Percentiles rank a stretch among this genome's conserved stretches.
phyloP scores from a whole-genome alignment of 2,329 filamentous ascomycete genomes.

The Hymenoscyphus infarciens region DNA sequence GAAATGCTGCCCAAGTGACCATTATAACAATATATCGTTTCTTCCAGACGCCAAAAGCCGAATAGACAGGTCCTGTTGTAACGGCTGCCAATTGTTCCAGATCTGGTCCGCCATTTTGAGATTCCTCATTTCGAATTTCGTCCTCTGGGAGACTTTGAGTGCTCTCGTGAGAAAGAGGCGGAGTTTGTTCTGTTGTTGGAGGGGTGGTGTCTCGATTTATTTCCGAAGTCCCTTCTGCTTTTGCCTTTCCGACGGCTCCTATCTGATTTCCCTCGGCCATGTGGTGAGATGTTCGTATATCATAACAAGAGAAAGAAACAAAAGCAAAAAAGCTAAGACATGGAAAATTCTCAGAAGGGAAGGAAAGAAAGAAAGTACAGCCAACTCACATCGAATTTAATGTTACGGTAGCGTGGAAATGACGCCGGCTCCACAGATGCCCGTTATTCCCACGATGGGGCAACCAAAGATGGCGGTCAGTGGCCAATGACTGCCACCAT shows the following conservation, averaged over 20 bases:
- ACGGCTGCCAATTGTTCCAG: conserved; percentile 30
- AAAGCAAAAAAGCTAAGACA: background rate
- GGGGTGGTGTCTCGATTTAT: conserved; percentile 17
- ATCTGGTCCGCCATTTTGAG: conserved; percentile 26
- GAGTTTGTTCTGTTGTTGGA: conserved; percentile 11
- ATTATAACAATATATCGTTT: conserved; percentile 52
- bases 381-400: background rate
- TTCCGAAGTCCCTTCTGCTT: conserved; percentile 19
- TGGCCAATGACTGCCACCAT: conserved; percentile 9
- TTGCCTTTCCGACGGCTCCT: conserved; percentile 23
- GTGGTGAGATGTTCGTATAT: conserved; percentile 14
- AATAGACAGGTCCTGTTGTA: conserved; percentile 32
- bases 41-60: conserved; percentile 32
- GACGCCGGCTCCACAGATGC: conserved; percentile 7
- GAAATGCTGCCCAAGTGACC: conserved; percentile 44
- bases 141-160: conserved; percentile 11
- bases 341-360: conserved; percentile 10
- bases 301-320: conserved; percentile 12
- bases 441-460: conserved; percentile 13
- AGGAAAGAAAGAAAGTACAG: background rate
- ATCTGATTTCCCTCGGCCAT: conserved; percentile 25
- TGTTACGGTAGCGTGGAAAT: conserved; percentile 3
- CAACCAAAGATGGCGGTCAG: conserved; percentile 6
- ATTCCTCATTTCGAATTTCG: conserved; percentile 19
- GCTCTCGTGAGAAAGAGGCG: background rate